phyloP scores from a whole-genome alignment of 192 early-diverging fungal species.

The Backusella luteola region DNA sequence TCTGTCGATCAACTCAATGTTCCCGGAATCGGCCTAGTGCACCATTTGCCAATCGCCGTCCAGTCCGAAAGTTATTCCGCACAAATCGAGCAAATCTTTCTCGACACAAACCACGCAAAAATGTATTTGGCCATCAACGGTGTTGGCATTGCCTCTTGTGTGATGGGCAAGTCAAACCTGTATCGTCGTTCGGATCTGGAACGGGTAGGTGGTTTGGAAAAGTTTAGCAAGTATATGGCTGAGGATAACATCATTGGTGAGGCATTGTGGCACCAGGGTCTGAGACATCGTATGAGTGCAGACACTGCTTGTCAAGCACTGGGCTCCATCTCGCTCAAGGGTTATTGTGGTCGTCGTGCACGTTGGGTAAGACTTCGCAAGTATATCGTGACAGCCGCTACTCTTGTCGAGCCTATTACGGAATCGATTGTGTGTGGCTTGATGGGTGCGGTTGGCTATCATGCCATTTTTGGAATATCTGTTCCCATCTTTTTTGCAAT shows the following conservation, averaged over 20 bases:
- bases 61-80: slow-evolving; percentile 71
- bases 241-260: slow-evolving; percentile 96
- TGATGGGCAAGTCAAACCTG: slow-evolving; percentile 94
- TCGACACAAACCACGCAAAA: slow-evolving; percentile 90
- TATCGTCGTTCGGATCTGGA: slow-evolving; percentile 85
- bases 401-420: slow-evolving; percentile 89
- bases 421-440: slow-evolving; percentile 82
- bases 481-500: slow-evolving; percentile 26
- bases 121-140: slow-evolving; percentile 96
- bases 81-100: slow-evolving; percentile 82
- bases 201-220: slow-evolving; percentile 72
- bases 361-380: slow-evolving; percentile 95
- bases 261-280: slow-evolving; percentile 75
- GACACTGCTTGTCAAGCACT: slow-evolving; percentile 87
- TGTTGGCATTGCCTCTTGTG: slow-evolving; percentile 77
- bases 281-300: slow-evolving; percentile 81
- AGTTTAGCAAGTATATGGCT: slow-evolving; percentile 89
- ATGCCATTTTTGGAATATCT: slow-evolving; percentile 39
- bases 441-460: slow-evolving; percentile 68
- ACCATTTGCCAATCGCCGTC: slow-evolving; percentile 87
- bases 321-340: slow-evolving; percentile 67
- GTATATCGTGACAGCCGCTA: slow-evolving; percentile 88
- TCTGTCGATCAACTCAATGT: slow-evolving; percentile 77
- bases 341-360: slow-evolving; percentile 82
- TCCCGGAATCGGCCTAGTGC: slow-evolving; percentile 86